Conservation (phyloP, 768 basidiomycete species). For the Naganishia onofrii region DNA sequence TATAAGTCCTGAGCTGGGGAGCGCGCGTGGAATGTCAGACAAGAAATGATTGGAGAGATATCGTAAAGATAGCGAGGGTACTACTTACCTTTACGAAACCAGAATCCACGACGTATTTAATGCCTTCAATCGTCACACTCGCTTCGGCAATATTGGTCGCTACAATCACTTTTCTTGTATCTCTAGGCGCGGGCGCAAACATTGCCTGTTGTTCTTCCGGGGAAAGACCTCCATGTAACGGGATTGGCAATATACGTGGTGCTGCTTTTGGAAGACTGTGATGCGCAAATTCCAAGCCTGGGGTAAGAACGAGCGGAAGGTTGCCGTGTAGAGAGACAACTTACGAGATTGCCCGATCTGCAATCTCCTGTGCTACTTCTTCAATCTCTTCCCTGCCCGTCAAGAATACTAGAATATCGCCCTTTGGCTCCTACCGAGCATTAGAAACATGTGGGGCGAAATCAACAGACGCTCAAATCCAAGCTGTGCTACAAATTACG, state of each 20-base stretch:
- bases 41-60: no score
- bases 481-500: no score
- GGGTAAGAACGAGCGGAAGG: neutral
- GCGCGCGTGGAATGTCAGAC: neutral
- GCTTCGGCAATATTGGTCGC: slow-evolving; percentile 98
- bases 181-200: slow-evolving; percentile 72
- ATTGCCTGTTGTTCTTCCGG: slow-evolving; percentile 82
- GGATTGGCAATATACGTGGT: slow-evolving; percentile 64
- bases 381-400: slow-evolving; percentile 98
- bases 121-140: slow-evolving; percentile 92
- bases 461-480: neutral
- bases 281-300: slow-evolving; percentile 44
- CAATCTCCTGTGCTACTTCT: slow-evolving; percentile 71
- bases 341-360: slow-evolving; percentile 74
- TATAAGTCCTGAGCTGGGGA: slow-evolving; percentile 77
- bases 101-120: slow-evolving; percentile 87
- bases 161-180: slow-evolving; percentile 82
- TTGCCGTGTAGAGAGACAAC: slow-evolving; percentile 37
- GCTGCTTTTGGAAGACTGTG: slow-evolving; percentile 57
- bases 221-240: slow-evolving; percentile 83
- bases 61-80: neutral
- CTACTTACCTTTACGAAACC: slow-evolving; percentile 84
- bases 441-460: slow-evolving; percentile 10
- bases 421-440: slow-evolving; percentile 59
- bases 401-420: slow-evolving; percentile 89